Evolutionary conservation across 345 rosid species (phyloP), one percentile per base, ranked within the genome.

Genomic region (Melaleuca quinquenervia): DNA sequence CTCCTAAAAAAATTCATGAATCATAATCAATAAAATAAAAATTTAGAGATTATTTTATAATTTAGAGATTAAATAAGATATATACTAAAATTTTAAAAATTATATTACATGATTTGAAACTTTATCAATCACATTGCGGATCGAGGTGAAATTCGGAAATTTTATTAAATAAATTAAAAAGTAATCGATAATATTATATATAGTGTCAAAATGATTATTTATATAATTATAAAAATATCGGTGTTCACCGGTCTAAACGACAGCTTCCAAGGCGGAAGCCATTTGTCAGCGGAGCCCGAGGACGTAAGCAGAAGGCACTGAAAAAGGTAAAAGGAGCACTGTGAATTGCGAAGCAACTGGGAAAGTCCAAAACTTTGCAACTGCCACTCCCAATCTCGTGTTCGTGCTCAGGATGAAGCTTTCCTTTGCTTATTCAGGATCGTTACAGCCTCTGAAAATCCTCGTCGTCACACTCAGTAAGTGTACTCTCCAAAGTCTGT

Each of bases 391-490:
- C 48, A 8, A 5, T 70, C 48, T 36, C 80, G 41, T 50, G 10
- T 48, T 88, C 86, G 62, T 50, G 20, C 62, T 24, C 51, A 36
- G 60, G 56, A 86, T 86, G 87, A 45, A 8, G 49, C 49, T 27
- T 22, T 32, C 36, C 50, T 32, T 75, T 22, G 55, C 82, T 82
- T 52, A 48, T 36, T 36, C 80, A 70, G 80, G 41, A 20, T 60
- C 52, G 48, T 51, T 82, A 16, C 49, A 36, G 84, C 49, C 53
- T 49, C 64, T 70, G 16, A 22, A 49, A 78, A 21, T 50, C 56
- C 27, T 86, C 58, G 51, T 86, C 85, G 82, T 86, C 82, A 51
- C 62, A 16, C 82, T 86, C 78, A 41, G 87, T 86, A 70, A 45
- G 53, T 84, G 55, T 82, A 56, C 78, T 50, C 45, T 58, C 54